Percentiles rank a stretch among this genome's conserved stretches.
These are phyloP conservation scores for Russula sp. DNA, from an alignment of 768 basidiomycete genomes.

Conservation along the genomic window DNA sequence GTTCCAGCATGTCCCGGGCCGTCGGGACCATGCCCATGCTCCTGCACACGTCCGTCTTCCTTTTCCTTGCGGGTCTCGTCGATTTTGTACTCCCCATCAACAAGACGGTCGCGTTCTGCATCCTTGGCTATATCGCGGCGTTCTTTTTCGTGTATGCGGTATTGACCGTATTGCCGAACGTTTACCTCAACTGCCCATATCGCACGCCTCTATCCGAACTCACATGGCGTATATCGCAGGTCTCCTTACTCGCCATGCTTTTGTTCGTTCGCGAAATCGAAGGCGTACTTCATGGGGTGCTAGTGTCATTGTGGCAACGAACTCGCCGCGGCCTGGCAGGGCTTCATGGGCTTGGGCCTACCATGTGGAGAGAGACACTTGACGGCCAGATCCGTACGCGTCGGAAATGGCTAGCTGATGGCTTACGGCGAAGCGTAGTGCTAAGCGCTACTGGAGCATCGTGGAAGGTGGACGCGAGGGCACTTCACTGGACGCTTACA, in stretches of 20 bases:
- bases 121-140: neutral
- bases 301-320: too few relatives aligned
- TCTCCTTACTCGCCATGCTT: neutral
- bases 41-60: neutral
- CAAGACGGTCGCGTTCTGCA: neutral
- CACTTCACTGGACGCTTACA: too few relatives aligned
- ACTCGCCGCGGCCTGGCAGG: too few relatives aligned
- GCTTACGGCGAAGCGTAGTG: too few relatives aligned
- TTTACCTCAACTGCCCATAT: conserved; percentile 5
- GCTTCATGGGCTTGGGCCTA: too few relatives aligned
- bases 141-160: neutral
- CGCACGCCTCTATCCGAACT: conserved; percentile 7
- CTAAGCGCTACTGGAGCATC: too few relatives aligned
- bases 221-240: neutral
- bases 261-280: neutral
- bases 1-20: neutral
- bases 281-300: neutral
- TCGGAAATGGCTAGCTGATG: too few relatives aligned
- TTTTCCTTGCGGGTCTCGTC: conserved; percentile 9
- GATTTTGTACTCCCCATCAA: conserved; percentile 5
- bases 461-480: too few relatives aligned
- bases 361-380: too few relatives aligned
- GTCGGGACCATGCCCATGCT: neutral
- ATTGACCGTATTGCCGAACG: conserved; percentile 2
- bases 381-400: too few relatives aligned